phyloP scores from a whole-genome alignment of 1,284 basidiomycete genomes.

The Tylopilus sp. region DNA sequence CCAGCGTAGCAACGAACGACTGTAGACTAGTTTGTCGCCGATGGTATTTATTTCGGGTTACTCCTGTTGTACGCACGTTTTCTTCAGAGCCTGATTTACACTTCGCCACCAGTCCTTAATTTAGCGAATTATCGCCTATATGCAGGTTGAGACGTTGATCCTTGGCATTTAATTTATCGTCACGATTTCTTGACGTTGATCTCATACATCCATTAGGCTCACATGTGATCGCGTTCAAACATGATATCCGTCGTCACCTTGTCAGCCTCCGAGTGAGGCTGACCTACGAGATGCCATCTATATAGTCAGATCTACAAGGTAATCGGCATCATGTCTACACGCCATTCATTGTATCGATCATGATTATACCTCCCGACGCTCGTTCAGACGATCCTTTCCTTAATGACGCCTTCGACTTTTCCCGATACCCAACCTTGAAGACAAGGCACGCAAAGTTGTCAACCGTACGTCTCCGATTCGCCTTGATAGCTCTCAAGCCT shows the following conservation, averaged over 20 bases:
- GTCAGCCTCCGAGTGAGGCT: conserved; percentile 21
- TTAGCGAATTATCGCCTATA: too few species aligned
- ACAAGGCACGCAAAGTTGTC: neutral
- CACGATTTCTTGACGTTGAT: too few species aligned
- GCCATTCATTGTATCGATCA: neutral
- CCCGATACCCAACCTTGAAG: conserved; percentile 18
- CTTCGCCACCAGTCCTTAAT: neutral
- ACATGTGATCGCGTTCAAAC: too few species aligned
- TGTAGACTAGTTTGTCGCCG: too few species aligned
- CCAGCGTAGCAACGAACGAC: too few species aligned
- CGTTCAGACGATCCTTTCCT: conserved; percentile 24
- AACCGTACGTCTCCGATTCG: conserved; percentile 11
- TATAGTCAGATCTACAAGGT: neutral
- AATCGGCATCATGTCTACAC: neutral
- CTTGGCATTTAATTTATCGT: too few species aligned
- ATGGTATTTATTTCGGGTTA: neutral
- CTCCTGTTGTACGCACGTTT: neutral
- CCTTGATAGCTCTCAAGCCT: too few species aligned
- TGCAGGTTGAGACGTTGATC: too few species aligned
- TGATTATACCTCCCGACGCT: conserved; percentile 17
- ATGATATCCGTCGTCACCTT: neutral
- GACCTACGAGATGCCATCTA: conserved; percentile 5
- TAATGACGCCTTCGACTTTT: conserved; percentile 24
- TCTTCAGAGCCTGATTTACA: too few species aligned
- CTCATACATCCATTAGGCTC: too few species aligned